Conservation (phyloP, 495 filamentous ascomycete species). For the Aspergillus carlsbadensis region DNA sequence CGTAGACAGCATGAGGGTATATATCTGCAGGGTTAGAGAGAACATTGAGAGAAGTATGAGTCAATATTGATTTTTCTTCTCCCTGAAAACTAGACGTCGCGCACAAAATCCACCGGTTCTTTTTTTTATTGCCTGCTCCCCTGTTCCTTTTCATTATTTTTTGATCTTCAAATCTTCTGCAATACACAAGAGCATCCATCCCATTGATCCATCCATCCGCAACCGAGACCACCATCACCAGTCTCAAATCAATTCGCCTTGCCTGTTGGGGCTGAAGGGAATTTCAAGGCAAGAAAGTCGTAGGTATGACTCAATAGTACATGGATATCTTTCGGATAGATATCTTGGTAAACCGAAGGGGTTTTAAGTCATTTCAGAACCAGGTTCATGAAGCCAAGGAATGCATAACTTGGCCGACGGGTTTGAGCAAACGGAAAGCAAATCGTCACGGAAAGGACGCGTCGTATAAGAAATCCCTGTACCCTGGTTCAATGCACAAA, state of each 20-base stretch:
- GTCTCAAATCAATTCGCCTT: slow-evolving; percentile 17
- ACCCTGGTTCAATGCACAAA: slow-evolving; percentile 17
- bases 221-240: slow-evolving; percentile 28
- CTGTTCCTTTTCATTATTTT: slow-evolving; percentile 9
- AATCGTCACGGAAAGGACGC: slow-evolving; percentile 21
- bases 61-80: slow-evolving; percentile 13
- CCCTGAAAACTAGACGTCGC: slow-evolving; percentile 9
- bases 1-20: no score
- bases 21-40: no score
- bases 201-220: slow-evolving; percentile 25
- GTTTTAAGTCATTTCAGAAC: slow-evolving; percentile 18
- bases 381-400: slow-evolving; percentile 29
- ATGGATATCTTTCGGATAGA: slow-evolving; percentile 13
- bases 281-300: slow-evolving; percentile 14
- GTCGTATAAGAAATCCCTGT: slow-evolving; percentile 13
- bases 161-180: slow-evolving; percentile 18
- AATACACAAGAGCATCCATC: slow-evolving; percentile 24
- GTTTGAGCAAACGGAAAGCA: slow-evolving; percentile 13
- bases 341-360: slow-evolving; percentile 16
- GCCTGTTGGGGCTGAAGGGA: slow-evolving; percentile 4
- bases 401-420: slow-evolving; percentile 4
- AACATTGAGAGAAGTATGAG: not conserved
- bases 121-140: not conserved
- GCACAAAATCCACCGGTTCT: slow-evolving; percentile 1
- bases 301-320: slow-evolving; percentile 18